Evolutionary conservation across 805 yeast species (phyloP).

Genomic region (Candida alai): DNA sequence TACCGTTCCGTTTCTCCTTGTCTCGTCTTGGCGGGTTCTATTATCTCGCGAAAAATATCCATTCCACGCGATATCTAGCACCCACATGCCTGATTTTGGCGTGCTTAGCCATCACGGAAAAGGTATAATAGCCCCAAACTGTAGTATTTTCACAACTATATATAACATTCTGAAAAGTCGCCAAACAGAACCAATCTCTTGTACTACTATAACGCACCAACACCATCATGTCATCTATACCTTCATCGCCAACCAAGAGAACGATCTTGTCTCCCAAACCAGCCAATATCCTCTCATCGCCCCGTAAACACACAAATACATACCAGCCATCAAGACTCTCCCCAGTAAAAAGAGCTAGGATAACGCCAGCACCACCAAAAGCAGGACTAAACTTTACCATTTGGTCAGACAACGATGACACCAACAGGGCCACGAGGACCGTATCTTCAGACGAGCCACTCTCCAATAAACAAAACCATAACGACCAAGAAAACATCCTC

Average conservation of each 20-base stretch:
- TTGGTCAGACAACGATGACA: slow-evolving; percentile 11
- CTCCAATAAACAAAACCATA: slow-evolving; percentile 21
- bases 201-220: too few species aligned
- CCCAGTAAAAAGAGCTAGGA: slow-evolving; percentile 4
- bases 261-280: slow-evolving; percentile 12
- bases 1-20: too few species aligned
- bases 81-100: too few species aligned
- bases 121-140: too few species aligned
- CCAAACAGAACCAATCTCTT: too few species aligned
- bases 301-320: slow-evolving; percentile 5
- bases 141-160: too few species aligned
- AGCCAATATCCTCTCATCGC: slow-evolving; percentile 9
- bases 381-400: slow-evolving; percentile 9
- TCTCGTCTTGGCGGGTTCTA: too few species aligned
- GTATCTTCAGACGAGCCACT: slow-evolving; percentile 9
- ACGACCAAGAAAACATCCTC: slow-evolving; percentile 40
- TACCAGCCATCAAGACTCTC: slow-evolving; percentile 3
- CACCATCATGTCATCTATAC: slow-evolving; percentile 3
- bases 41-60: too few species aligned
- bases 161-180: too few species aligned
- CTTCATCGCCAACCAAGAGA: slow-evolving; percentile 12
- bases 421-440: too few species aligned
- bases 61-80: too few species aligned
- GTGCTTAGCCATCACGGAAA: too few species aligned
- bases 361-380: slow-evolving; percentile 1